phyloP scores from a whole-genome alignment of 2,329 filamentous ascomycete species.

The Ceratocystis cubensis region DNA sequence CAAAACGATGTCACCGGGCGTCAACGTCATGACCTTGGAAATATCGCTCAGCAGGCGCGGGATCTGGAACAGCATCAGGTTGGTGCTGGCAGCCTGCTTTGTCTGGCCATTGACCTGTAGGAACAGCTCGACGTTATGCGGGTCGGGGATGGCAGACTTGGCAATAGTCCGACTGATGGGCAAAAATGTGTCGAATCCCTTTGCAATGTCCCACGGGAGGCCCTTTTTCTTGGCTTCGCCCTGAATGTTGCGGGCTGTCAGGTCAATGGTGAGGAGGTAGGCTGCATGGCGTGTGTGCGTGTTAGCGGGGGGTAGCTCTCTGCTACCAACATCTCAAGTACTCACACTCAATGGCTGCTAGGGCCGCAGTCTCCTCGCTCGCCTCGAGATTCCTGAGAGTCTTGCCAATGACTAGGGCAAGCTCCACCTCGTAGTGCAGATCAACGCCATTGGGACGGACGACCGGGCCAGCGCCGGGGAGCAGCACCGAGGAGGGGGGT shows the following conservation, averaged over 20 bases:
- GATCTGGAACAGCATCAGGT: constrained; percentile 86
- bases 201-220: constrained; percentile 88
- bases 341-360: constrained; percentile 70
- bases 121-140: constrained; percentile 77
- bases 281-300: constrained; percentile 33
- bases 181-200: constrained; percentile 96
- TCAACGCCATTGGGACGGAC: constrained; percentile 71
- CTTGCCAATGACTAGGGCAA: constrained; percentile 81
- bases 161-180: constrained; percentile 72
- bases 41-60: constrained; percentile 82
- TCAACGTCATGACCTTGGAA: constrained; percentile 84
- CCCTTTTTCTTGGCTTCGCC: constrained; percentile 96
- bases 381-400: constrained; percentile 61
- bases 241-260: constrained; percentile 92
- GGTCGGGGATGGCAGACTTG: constrained; percentile 69
- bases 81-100: constrained; percentile 77
- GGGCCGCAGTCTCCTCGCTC: constrained; percentile 59
- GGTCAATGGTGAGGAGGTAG: constrained; percentile 87
- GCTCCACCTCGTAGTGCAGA: constrained; percentile 89
- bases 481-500: constrained; percentile 73
- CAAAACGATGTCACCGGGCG: constrained; percentile 81
- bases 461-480: constrained; percentile 65
- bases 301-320: background rate
- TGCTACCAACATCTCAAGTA: constrained; percentile 11
- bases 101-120: constrained; percentile 69